Conservation (phyloP, 2,329 filamentous ascomycete genomes). For the Grosmannia serpens region DNA sequence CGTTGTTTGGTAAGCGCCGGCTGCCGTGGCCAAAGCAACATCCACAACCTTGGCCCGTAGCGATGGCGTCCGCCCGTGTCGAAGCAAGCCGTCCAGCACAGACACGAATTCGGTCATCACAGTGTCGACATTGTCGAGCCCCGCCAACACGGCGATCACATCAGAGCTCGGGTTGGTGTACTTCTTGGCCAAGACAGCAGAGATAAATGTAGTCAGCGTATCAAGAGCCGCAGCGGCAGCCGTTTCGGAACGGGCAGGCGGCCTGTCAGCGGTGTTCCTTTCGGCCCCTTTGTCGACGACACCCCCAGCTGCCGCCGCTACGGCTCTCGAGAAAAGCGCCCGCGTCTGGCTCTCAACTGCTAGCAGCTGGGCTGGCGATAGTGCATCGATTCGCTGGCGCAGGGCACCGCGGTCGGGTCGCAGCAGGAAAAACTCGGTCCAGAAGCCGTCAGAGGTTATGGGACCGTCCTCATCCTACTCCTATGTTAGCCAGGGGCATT, state of each 20-base stretch:
- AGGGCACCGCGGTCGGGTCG: slow-evolving; percentile 64
- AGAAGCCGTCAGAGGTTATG: slow-evolving; percentile 74
- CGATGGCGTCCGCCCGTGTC: slow-evolving; percentile 56
- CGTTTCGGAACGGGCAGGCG: background rate
- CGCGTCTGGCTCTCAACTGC: slow-evolving; percentile 66
- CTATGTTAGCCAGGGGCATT: background rate
- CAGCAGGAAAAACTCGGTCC: slow-evolving; percentile 89
- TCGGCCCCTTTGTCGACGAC: background rate
- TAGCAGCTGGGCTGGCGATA: slow-evolving; percentile 64
- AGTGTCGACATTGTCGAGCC: slow-evolving; percentile 75
- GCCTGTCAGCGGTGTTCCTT: background rate
- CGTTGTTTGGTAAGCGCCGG: slow-evolving; percentile 92
- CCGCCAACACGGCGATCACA: slow-evolving; percentile 80
- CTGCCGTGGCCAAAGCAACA: slow-evolving; percentile 71
- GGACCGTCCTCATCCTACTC: slow-evolving; percentile 41
- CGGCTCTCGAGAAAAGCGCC: slow-evolving; percentile 65
- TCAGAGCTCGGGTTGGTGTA: slow-evolving; percentile 94
- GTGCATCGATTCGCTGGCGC: slow-evolving; percentile 54
- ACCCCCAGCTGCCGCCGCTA: slow-evolving; percentile 33
- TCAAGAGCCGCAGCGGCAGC: slow-evolving; percentile 24
- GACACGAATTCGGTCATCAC: slow-evolving; percentile 84
- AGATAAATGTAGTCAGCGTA: slow-evolving; percentile 84
- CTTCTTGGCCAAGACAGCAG: slow-evolving; percentile 70
- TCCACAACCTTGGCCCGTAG: slow-evolving; percentile 70
- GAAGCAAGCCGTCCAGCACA: slow-evolving; percentile 71